Conservation (phyloP, 495 filamentous ascomycete species). For the Penicillium steckii region DNA sequence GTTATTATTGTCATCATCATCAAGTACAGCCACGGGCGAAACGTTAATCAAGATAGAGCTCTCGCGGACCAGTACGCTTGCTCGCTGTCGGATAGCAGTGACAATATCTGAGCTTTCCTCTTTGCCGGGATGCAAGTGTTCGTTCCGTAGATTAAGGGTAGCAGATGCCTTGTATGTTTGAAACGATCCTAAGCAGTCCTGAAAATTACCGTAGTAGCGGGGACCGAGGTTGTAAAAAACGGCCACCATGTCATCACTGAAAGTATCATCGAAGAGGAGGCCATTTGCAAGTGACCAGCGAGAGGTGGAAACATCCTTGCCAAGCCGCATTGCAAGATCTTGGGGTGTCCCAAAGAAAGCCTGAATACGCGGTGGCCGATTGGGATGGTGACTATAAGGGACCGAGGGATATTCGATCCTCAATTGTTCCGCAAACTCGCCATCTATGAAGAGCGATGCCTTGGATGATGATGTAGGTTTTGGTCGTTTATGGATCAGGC, state of each 20-base stretch:
- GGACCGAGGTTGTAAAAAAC: constrained; percentile 88
- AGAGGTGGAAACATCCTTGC: constrained; percentile 70
- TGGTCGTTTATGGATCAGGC: constrained; percentile 75
- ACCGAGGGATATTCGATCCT: constrained; percentile 80
- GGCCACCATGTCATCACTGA: constrained; percentile 89
- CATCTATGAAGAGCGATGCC: constrained; percentile 87
- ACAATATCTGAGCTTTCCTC: constrained; percentile 92
- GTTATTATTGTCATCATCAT: constrained; percentile 65
- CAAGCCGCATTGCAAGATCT: constrained; percentile 79
- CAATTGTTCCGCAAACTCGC: constrained; percentile 89
- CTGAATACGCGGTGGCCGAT: constrained; percentile 66
- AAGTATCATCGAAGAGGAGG: constrained; percentile 80
- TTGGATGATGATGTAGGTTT: constrained; percentile 75
- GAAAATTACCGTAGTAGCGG: constrained; percentile 91
- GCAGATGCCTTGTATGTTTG: constrained; percentile 97
- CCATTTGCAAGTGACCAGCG: constrained; percentile 87
- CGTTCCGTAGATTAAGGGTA: constrained; percentile 83
- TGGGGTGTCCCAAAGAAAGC: constrained; percentile 92
- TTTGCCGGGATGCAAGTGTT: constrained; percentile 85
- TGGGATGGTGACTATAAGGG: constrained; percentile 53
- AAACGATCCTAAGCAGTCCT: constrained; percentile 93
- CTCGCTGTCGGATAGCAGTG: constrained; percentile 78
- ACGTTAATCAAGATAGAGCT: constrained; percentile 81
- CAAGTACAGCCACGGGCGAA: constrained; percentile 72
- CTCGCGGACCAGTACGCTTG: constrained; percentile 77